Conservation (phyloP, 768 basidiomycete genomes). For the Mycena belliarum region DNA sequence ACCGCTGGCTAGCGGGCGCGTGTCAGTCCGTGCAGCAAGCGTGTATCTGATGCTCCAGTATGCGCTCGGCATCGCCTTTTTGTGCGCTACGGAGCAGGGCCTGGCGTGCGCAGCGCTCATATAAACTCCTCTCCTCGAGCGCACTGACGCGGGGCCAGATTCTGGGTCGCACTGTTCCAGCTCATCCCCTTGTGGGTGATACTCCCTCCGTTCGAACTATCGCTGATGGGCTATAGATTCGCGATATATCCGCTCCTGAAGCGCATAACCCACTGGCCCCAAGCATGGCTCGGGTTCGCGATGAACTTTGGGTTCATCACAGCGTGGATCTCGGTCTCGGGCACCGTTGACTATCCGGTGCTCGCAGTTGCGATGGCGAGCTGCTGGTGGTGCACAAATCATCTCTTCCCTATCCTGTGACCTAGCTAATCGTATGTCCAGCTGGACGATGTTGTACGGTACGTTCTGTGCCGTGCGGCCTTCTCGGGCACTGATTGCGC, state of each 20-base stretch:
- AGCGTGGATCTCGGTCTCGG: conserved; percentile 46
- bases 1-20: conserved; percentile 50
- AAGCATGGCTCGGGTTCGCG: conserved; percentile 60
- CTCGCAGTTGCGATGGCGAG: conserved; percentile 37
- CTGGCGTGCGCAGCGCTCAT: conserved; percentile 32
- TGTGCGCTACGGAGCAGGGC: conserved; percentile 32
- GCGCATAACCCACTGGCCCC: conserved; percentile 59
- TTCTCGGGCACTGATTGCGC: background rate
- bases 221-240: conserved; percentile 29
- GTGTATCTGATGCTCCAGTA: conserved; percentile 47
- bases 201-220: background rate
- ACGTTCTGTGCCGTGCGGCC: too few relatives aligned
- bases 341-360: conserved; percentile 32
- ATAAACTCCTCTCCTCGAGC: background rate
- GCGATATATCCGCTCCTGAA: conserved; percentile 56
- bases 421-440: background rate
- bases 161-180: conserved; percentile 46
- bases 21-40: conserved; percentile 43
- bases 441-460: conserved; percentile 21
- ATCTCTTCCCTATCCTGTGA: conserved; percentile 9
- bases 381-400: conserved; percentile 48
- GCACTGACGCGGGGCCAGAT: conserved; percentile 26
- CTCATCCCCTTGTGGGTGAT: conserved; percentile 44
- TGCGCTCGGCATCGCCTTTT: conserved; percentile 39
- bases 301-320: conserved; percentile 58